Percentiles rank a stretch among this genome's conserved stretches.
phyloP scores from a whole-genome alignment of 2,329 filamentous ascomycete species.

The Penicillium sp. region DNA sequence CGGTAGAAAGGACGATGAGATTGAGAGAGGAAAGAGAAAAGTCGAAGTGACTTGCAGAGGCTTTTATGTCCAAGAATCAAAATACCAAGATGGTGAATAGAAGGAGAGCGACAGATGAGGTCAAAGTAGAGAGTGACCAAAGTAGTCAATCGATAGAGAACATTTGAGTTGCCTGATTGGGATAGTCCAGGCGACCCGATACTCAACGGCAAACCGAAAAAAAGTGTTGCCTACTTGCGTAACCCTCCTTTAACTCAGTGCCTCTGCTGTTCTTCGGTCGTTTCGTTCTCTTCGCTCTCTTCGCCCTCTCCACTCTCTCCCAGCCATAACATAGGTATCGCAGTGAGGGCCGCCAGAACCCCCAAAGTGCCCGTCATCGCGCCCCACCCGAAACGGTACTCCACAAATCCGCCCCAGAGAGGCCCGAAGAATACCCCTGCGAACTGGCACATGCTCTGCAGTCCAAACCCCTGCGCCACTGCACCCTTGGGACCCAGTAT shows the following conservation, averaged over 20 bases:
- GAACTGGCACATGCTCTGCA: slow-evolving; percentile 66
- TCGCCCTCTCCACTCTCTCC: neutral
- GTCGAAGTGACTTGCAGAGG: neutral
- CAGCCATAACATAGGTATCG: slow-evolving; percentile 29
- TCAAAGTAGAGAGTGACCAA: slow-evolving; percentile 1
- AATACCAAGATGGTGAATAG: neutral
- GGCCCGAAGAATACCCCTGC: slow-evolving; percentile 63
- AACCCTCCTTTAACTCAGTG: slow-evolving; percentile 7
- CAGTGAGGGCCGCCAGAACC: slow-evolving; percentile 29
- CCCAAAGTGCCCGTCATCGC: slow-evolving; percentile 32
- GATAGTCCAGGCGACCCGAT: slow-evolving; percentile 8
- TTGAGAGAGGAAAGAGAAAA: neutral
- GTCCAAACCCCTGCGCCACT: slow-evolving; percentile 66
- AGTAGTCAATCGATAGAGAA: neutral
- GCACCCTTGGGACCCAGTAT: slow-evolving; percentile 60
- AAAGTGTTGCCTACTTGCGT: slow-evolving; percentile 8
- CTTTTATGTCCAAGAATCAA: neutral
- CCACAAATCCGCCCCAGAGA: slow-evolving; percentile 53
- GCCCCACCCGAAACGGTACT: slow-evolving; percentile 36
- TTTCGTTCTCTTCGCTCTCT: slow-evolving; percentile 1
- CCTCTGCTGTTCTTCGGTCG: neutral
- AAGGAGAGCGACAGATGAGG: neutral
- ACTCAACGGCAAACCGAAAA: neutral
- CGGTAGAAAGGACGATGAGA: neutral
- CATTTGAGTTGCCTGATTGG: slow-evolving; percentile 4